Percentiles rank a stretch among this genome's conserved stretches.
These are phyloP conservation scores for Penicillium manginii DNA, from an alignment of 495 filamentous ascomycete species.

Conservation along the genomic window DNA sequence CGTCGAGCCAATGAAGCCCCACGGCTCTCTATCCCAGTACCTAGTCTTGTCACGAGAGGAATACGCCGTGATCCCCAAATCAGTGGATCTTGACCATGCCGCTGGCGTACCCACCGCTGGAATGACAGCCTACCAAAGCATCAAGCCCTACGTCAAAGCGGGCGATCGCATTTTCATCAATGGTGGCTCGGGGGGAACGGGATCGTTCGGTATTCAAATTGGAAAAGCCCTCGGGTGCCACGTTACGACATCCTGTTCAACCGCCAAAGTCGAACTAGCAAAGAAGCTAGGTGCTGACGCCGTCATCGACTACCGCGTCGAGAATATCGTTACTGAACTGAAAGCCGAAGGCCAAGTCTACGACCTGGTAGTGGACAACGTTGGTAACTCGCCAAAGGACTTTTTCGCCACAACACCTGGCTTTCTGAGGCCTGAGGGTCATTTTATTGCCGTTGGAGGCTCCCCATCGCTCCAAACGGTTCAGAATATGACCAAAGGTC, in stretches of 20 bases:
- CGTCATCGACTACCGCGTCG: conserved; percentile 64
- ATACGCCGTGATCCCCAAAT: conserved; percentile 46
- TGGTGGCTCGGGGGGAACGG: conserved; percentile 65
- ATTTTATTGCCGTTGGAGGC: conserved; percentile 15
- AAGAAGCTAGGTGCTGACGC: conserved; percentile 64
- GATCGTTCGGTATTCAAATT: conserved; percentile 64
- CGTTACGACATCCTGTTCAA: conserved; percentile 61
- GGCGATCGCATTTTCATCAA: conserved; percentile 68
- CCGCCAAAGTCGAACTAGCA: conserved; percentile 58
- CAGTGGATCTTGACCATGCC: conserved; percentile 52
- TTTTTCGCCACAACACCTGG: background rate
- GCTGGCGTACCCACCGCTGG: conserved; percentile 57
- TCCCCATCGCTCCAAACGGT: conserved; percentile 50
- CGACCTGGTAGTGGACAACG: conserved; percentile 63
- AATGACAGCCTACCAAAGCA: conserved; percentile 58
- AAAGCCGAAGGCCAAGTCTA: conserved; percentile 55
- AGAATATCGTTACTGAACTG: conserved; percentile 48
- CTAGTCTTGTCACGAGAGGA: conserved; percentile 26
- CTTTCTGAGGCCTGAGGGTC: background rate
- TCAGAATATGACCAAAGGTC: conserved; percentile 24
- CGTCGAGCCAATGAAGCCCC: background rate
- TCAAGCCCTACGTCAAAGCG: conserved; percentile 1
- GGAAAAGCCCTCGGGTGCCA: conserved; percentile 64
- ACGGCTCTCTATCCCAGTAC: conserved; percentile 59
- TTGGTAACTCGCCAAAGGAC: conserved; percentile 40